Percentiles rank a stretch among this genome's conserved stretches.
Conservation (phyloP, 2,329 filamentous ascomycete genomes). For the Clonostachys byssicola region DNA sequence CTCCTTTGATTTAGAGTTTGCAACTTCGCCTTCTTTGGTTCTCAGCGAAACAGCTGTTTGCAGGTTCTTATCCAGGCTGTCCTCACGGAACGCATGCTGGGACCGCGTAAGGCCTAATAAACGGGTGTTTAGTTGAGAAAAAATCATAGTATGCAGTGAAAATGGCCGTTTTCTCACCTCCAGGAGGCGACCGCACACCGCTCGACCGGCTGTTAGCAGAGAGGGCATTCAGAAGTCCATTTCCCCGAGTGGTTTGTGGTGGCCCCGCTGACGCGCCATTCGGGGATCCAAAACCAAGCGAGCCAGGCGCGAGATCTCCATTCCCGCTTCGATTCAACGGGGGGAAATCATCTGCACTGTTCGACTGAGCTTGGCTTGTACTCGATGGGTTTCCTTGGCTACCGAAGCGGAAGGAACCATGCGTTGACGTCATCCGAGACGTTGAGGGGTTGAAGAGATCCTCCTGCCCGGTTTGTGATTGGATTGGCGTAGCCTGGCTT, state of each 20-base stretch:
- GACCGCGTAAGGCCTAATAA: not conserved
- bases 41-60: conserved; percentile 23
- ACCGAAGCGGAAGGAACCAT: conserved; percentile 50
- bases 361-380: conserved; percentile 37
- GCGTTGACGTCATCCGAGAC: conserved; percentile 29
- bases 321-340: conserved; percentile 54
- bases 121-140: not conserved
- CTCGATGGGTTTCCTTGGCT: conserved; percentile 36
- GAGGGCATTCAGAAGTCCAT: conserved; percentile 61
- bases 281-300: conserved; percentile 49
- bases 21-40: conserved; percentile 39
- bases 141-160: too few species aligned
- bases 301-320: conserved; percentile 55
- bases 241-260: conserved; percentile 43
- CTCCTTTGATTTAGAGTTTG: conserved; percentile 33
- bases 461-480: conserved; percentile 44
- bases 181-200: conserved; percentile 44
- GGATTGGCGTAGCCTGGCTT: conserved; percentile 44
- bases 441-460: conserved; percentile 35
- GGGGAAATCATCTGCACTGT: conserved; percentile 56
- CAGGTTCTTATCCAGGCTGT: conserved; percentile 23
- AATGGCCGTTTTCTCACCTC: conserved; percentile 18
- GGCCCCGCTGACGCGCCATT: conserved; percentile 24
- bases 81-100: conserved; percentile 15
- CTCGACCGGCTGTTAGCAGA: conserved; percentile 50